Percentiles rank a stretch among this genome's conserved stretches.
phyloP scores from a whole-genome alignment of 2,329 filamentous ascomycete species.

The Trichoderma asperellum region DNA sequence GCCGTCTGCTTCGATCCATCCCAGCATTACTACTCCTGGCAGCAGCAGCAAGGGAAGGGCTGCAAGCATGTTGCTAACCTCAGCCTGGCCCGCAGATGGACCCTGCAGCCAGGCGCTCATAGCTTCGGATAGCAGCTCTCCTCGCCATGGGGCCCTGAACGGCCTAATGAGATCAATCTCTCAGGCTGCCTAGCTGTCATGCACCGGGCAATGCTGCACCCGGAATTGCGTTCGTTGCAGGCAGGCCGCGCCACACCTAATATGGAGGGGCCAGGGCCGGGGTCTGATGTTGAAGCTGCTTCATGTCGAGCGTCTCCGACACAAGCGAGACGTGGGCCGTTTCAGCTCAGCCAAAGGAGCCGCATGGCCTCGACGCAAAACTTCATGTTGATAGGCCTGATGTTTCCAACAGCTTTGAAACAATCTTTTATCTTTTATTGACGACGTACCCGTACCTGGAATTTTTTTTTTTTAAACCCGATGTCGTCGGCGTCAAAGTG shows the following conservation, averaged over 20 bases:
- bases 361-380: conserved; percentile 18
- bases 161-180: background rate
- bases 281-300: conserved; percentile 33
- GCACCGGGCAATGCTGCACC: conserved; percentile 16
- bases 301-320: conserved; percentile 40
- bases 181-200: conserved; percentile 19
- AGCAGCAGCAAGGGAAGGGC: background rate
- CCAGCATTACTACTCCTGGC: too few relatives aligned
- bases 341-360: conserved; percentile 35
- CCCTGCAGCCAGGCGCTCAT: background rate
- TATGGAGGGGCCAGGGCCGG: conserved; percentile 7
- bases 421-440: background rate
- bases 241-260: conserved; percentile 26
- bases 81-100: background rate
- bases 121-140: conserved; percentile 4
- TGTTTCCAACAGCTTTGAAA: conserved; percentile 9
- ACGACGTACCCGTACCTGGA: background rate
- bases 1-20: conserved; percentile 1
- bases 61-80: conserved; percentile 7
- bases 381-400: background rate
- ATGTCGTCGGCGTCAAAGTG: conserved; percentile 18
- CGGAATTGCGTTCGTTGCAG: conserved; percentile 25
- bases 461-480: background rate
- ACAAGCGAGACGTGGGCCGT: conserved; percentile 40
- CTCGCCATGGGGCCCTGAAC: conserved; percentile 1